Percentiles rank a stretch among this genome's conserved stretches.
Evolutionary conservation across 108 stramenopile species (phyloP).

Genomic region (Cyclotella baltica): DNA sequence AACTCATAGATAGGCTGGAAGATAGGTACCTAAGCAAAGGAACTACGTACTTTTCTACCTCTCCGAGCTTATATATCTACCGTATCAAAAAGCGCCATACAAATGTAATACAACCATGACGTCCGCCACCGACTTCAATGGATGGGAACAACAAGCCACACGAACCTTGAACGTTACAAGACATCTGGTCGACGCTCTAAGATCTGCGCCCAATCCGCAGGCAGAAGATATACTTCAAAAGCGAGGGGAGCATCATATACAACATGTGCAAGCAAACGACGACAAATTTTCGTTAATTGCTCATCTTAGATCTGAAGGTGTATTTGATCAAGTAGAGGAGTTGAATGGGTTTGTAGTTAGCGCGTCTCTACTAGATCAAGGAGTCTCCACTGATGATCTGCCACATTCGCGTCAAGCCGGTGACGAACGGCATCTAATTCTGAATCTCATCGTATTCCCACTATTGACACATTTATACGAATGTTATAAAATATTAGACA

Average conservation of each 20-base stretch:
- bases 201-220: slow-evolving; percentile 24
- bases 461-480: slow-evolving; percentile 34
- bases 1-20: too few species aligned
- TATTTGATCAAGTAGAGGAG: slow-evolving; percentile 27
- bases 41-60: too few species aligned
- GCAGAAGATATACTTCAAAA: background rate
- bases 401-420: background rate
- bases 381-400: background rate
- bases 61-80: background rate
- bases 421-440: slow-evolving; percentile 46
- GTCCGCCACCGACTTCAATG: slow-evolving; percentile 3
- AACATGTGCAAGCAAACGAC: background rate
- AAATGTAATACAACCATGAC: background rate
- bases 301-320: slow-evolving; percentile 32
- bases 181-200: slow-evolving; percentile 45
- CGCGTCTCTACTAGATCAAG: background rate
- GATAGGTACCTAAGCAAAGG: too few species aligned
- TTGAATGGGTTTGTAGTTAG: background rate
- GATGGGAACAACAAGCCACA: slow-evolving; percentile 38
- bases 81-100: background rate
- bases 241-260: background rate
- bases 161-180: slow-evolving; percentile 37
- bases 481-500: slow-evolving; percentile 48
- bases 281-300: slow-evolving; percentile 20
- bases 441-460: slow-evolving; percentile 39